phyloP scores from a whole-genome alignment of 306 rosid genomes.

The Fragaria nilgerrensis region DNA sequence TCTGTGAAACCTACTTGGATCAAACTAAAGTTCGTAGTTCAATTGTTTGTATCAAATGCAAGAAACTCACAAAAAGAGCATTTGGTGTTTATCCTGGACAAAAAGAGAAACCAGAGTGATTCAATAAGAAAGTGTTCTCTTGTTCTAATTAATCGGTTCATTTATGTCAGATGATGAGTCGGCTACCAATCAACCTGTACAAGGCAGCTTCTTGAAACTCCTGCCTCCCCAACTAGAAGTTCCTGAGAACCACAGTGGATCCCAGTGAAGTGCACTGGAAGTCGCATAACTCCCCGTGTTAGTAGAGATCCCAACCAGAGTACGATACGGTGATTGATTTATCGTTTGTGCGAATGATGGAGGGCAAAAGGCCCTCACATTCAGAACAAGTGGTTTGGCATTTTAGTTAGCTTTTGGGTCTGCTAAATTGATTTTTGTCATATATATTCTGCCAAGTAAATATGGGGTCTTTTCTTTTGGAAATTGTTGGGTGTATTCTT shows the following conservation, averaged over 20 bases:
- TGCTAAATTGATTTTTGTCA: slow-evolving; percentile 46
- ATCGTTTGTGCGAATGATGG: slow-evolving; percentile 35
- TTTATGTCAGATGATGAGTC: slow-evolving; percentile 69
- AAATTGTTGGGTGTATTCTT: slow-evolving; percentile 46
- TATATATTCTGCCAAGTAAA: slow-evolving; percentile 32
- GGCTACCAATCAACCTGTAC: slow-evolving; percentile 50
- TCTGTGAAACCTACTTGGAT: neutral
- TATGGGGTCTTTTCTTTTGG: slow-evolving; percentile 31
- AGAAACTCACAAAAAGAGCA: neutral
- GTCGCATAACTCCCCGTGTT: slow-evolving; percentile 38
- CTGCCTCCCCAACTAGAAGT: slow-evolving; percentile 72
- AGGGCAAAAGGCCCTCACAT: slow-evolving; percentile 44
- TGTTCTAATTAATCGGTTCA: slow-evolving; percentile 5
- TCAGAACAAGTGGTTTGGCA: slow-evolving; percentile 40
- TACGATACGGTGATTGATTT: slow-evolving; percentile 28
- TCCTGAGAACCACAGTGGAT: slow-evolving; percentile 61
- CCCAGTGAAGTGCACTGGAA: slow-evolving; percentile 39
- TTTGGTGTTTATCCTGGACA: neutral
- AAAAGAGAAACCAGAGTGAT: neutral
- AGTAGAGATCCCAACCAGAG: slow-evolving; percentile 25
- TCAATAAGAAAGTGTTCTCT: neutral
- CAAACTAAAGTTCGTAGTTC: neutral
- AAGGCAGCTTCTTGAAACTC: slow-evolving; percentile 80
- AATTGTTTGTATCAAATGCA: neutral
- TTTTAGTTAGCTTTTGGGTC: slow-evolving; percentile 39